Evolutionary conservation across 192 early-diverging fungal genomes (phyloP), one percentile per base, ranked within the genome.

Genomic region (Blastocladiella britannica): DNA sequence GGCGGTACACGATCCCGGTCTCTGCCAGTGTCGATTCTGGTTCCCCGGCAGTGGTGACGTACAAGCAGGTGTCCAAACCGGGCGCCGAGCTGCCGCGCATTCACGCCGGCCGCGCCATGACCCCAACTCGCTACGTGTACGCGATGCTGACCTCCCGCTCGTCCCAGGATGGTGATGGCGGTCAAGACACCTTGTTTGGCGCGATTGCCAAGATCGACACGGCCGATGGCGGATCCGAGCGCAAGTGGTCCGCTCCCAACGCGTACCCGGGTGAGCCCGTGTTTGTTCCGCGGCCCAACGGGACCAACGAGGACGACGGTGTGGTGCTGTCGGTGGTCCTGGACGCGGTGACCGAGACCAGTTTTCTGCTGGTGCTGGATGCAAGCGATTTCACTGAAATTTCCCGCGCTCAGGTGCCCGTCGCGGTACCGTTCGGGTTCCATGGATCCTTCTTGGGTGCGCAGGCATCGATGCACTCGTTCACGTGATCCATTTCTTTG

Each of bases 201-300:
- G 47, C 31, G 28, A 53, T 67, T 1, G 56, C 59, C 29, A 58
- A 55, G 28, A 51, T 64, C 28, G 59, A 60, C 37, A 47, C 52
- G 28, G 26, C 12, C 37, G 25, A 51, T 26, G 15, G 18, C 22
- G 37, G 55, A 18, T 43, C 51, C 23, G 51, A 24, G 37, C 28
- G 55, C 26, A 3, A 26, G 22, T 24, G 47, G 2, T 23, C 7
- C 52, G 57, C 53, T 69, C 51, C 70, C 82, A 62, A 73, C 72
- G 52, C 68, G 82, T 85, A 76, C 58, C 84, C 88, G 26, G 82
- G 82, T 7, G 84, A 91, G 67, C 79, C 88, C 0, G 61, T 83
- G 20, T 91, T 88, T 73, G 78, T 91, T 26, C 80, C 85, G 43
- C n/a, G n/a, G 8, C 58, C 62, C 9, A 20, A 7, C 7, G 55